Conservation (phyloP, 345 rosid genomes). For the Excoecaria agallocha region DNA sequence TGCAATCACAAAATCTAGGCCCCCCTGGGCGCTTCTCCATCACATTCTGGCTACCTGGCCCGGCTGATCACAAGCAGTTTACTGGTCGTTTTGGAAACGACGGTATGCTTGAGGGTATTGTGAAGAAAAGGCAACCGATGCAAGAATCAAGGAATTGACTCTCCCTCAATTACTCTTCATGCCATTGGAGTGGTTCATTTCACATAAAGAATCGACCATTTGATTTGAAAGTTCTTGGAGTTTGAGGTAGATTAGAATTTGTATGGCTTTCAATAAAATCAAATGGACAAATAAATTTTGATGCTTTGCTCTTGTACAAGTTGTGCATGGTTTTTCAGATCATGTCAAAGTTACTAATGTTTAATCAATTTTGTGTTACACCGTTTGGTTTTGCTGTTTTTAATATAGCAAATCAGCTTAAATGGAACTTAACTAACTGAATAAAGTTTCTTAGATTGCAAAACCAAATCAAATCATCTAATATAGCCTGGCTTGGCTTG, state of each 20-base stretch:
- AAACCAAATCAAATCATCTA: too few species aligned
- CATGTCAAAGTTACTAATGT: background rate
- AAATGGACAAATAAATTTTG: background rate
- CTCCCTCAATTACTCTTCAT: too few species aligned
- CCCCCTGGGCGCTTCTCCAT: conserved; percentile 74
- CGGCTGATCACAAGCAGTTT: conserved; percentile 52
- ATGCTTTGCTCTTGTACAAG: background rate
- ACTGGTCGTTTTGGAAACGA: conserved; percentile 46
- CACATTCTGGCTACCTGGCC: conserved; percentile 73
- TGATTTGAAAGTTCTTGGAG: background rate
- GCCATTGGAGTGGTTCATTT: conserved; percentile 5
- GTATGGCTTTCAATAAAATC: background rate
- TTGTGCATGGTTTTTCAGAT: background rate
- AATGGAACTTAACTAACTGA: too few species aligned
- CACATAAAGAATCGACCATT: background rate
- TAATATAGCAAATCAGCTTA: too few species aligned
- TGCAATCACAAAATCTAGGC: conserved; percentile 65
- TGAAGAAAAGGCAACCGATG: conserved; percentile 47
- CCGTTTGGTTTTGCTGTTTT: background rate
- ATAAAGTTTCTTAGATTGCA: too few species aligned
- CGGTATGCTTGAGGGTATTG: conserved; percentile 72
- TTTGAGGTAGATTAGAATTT: background rate
- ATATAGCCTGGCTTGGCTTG: too few species aligned
- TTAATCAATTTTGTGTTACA: background rate
- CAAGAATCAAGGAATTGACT: background rate